Percentiles rank a stretch among this genome's conserved stretches.
phyloP scores from a whole-genome alignment of 495 filamentous ascomycete genomes.

The Hyaloscypha bicolor region DNA sequence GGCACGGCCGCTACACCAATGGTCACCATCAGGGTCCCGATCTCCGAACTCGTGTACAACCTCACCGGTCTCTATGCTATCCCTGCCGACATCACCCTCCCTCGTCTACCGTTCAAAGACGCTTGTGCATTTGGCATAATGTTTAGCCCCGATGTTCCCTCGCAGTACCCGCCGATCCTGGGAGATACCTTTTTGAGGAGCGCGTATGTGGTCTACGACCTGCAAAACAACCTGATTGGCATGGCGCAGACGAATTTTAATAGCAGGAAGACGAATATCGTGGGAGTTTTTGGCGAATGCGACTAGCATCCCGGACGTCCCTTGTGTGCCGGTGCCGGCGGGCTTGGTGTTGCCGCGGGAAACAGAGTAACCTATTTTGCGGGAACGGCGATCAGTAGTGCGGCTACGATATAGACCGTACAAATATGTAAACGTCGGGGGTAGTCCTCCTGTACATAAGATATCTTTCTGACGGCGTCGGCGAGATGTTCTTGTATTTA shows the following conservation, averaged over 20 bases:
- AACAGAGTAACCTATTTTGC: too few relatives aligned
- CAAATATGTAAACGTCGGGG: too few relatives aligned
- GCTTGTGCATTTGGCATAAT: not conserved
- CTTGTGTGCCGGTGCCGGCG: too few relatives aligned
- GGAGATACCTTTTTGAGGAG: slow-evolving; percentile 94
- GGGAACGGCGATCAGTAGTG: too few relatives aligned
- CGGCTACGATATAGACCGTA: too few relatives aligned
- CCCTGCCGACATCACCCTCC: not conserved
- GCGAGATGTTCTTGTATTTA: too few relatives aligned
- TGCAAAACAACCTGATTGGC: slow-evolving; percentile 82
- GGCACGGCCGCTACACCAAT: not conserved
- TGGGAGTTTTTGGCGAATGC: slow-evolving; percentile 37
- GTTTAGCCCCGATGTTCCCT: not conserved
- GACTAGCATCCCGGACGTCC: too few relatives aligned
- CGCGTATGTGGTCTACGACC: slow-evolving; percentile 91
- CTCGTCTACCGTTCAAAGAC: not conserved
- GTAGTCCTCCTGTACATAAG: too few relatives aligned
- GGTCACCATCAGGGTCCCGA: slow-evolving; percentile 5
- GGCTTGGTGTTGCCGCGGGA: too few relatives aligned
- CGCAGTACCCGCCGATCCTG: slow-evolving; percentile 57
- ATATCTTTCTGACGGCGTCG: too few relatives aligned
- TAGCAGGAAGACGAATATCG: slow-evolving; percentile 56
- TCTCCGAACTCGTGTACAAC: not conserved
- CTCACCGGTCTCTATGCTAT: not conserved
- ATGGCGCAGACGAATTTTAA: slow-evolving; percentile 90